A percentile compares a stretch with the other conserved stretches of the same genome.
Evolutionary conservation across 495 filamentous ascomycete genomes (phyloP).

Genomic region (Clohesyomyces aquaticus): DNA sequence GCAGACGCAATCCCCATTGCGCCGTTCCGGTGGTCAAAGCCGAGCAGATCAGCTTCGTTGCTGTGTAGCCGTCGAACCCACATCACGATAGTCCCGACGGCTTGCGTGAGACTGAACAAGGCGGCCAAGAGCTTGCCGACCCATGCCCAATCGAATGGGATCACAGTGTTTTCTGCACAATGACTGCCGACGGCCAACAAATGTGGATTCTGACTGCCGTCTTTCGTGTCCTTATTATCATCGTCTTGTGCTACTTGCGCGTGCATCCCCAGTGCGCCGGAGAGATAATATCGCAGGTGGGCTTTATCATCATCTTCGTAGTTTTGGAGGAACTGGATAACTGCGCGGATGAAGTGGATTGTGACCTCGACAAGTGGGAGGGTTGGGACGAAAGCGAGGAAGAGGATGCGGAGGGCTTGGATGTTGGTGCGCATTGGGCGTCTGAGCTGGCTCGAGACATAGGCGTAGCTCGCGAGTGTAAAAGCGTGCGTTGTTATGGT

Average conservation of each 20-base stretch:
- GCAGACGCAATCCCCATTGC: slow-evolving; percentile 29
- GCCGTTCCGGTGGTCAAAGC: slow-evolving; percentile 27
- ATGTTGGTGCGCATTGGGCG: slow-evolving; percentile 10
- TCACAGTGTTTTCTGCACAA: slow-evolving; percentile 8
- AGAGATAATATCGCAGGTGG: slow-evolving; percentile 27
- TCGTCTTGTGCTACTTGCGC: slow-evolving; percentile 10
- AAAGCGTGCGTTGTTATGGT: slow-evolving; percentile 26
- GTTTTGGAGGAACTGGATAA: slow-evolving; percentile 25
- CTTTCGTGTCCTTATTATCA: slow-evolving; percentile 9
- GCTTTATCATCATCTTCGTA: slow-evolving; percentile 27
- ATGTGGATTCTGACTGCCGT: background rate
- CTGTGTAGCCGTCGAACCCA: slow-evolving; percentile 13
- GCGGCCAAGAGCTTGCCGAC: slow-evolving; percentile 15
- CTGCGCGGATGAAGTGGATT: background rate
- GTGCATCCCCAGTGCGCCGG: slow-evolving; percentile 17
- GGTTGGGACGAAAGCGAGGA: slow-evolving; percentile 29
- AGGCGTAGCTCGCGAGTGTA: slow-evolving; percentile 20
- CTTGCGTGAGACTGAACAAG: slow-evolving; percentile 20
- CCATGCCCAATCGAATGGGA: slow-evolving; percentile 17
- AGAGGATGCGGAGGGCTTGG: slow-evolving; percentile 23
- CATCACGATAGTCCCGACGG: slow-evolving; percentile 29
- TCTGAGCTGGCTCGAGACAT: slow-evolving; percentile 13
- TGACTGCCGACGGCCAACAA: slow-evolving; percentile 16
- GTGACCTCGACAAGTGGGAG: slow-evolving; percentile 25
- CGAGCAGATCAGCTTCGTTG: background rate